Evolutionary conservation across 129 eudicot genomes (phyloP), one percentile per base, ranked within the genome.

Genomic region (Flaveria linearis): DNA sequence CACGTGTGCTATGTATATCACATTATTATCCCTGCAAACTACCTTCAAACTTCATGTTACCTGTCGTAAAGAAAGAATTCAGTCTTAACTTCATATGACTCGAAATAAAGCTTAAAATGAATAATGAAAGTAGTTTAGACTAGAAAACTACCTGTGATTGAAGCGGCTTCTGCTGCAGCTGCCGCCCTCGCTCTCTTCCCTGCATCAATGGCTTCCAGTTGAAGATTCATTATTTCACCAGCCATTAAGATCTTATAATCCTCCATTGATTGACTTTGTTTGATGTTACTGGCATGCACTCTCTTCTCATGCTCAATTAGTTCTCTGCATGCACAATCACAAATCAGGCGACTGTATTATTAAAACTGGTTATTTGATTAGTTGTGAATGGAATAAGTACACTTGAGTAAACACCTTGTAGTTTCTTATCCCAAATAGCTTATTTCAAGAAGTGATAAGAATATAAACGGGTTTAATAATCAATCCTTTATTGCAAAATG

Each of bases 231-330:
- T 22, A 92, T 83, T 62, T 93, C 98, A 36, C 51, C 81, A 4
- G 95, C 82, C 96, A 93, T 75, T 9, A 87, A 82, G 9, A 74
- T 76, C 78, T 80, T 80, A 61, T 72, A 81, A 47, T 83, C 76
- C 85, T 93, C 98, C 93, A 93, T 87, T 66, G 80, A 73, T 73
- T 84, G 80, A 63, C 86, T 71, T 28, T 77, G 79, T 76, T 88
- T 87, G 71, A 67, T 63, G 77, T 88, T 88, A 28, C 42, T 69
- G 45, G 84, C 81, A 55, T 75, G 83, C 77, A 80, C 83, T 72
- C 86, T 87, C 55, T 85, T 88, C 76, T 93, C 98, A 65, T 80
- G 83, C 50, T 93, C 96, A 55, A 93, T 52, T 11, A 91, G 91
- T 76, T 88, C 91, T 84, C 96, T 92, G 82, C 70, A 64, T 33